Percentiles rank a stretch among this genome's conserved stretches.
These are phyloP conservation scores for Corynascus novoguineensis DNA, from an alignment of 495 filamentous ascomycete species.

Conservation along the genomic window DNA sequence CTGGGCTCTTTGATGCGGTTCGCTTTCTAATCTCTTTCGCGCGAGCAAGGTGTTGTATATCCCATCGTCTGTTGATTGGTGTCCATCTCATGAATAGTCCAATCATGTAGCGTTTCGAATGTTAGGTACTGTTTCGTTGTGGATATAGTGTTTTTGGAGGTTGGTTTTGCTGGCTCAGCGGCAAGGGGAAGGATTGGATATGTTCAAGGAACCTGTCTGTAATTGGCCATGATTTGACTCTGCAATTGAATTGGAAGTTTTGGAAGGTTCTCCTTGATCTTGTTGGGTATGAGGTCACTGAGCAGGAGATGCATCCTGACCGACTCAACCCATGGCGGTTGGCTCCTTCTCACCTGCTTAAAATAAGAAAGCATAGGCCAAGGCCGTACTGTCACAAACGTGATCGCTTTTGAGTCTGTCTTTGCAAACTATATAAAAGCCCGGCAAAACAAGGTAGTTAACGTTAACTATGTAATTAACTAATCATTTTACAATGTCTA, in stretches of 20 bases:
- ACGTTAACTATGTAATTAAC: too few relatives aligned
- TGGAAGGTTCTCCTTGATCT: not conserved
- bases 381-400: too few relatives aligned
- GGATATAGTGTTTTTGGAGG: not conserved
- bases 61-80: not conserved
- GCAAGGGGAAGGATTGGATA: not conserved
- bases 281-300: too few relatives aligned
- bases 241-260: not conserved
- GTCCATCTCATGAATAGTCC: not conserved
- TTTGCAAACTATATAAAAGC: too few relatives aligned
- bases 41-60: not conserved
- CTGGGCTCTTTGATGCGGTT: not conserved
- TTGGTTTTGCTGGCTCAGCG: not conserved
- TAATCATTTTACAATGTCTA: too few relatives aligned
- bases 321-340: too few relatives aligned
- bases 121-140: not conserved
- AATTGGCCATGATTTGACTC: not conserved
- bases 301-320: too few relatives aligned
- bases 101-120: not conserved
- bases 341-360: too few relatives aligned
- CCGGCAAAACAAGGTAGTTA: too few relatives aligned
- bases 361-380: too few relatives aligned
- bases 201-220: slow-evolving; percentile 1
- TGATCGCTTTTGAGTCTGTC: too few relatives aligned
- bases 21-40: not conserved